These are phyloP conservation scores for Abelmoschus esculentus DNA, from an alignment of 345 rosid species.

Conservation along the genomic window DNA sequence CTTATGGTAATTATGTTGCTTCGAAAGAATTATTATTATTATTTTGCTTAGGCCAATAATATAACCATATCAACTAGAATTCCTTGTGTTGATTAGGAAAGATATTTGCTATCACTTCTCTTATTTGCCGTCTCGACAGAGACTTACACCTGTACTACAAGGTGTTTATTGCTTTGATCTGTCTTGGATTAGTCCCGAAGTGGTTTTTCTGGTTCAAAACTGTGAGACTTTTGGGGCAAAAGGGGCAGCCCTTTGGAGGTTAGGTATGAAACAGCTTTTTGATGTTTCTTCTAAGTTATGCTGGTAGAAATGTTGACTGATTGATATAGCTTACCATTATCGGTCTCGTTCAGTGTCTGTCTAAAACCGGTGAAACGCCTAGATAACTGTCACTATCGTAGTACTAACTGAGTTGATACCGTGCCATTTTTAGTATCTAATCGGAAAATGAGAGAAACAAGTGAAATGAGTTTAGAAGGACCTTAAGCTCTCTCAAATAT, in stretches of 20 bases:
- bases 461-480: too few species aligned
- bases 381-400: too few species aligned
- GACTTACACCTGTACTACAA: not conserved
- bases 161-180: not conserved
- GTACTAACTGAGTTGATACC: too few species aligned
- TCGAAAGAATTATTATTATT: not conserved
- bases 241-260: not conserved
- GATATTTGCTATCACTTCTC: not conserved
- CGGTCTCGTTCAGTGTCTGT: not conserved
- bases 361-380: too few species aligned
- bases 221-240: not conserved
- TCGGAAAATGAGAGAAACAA: too few species aligned
- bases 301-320: constrained; percentile 6
- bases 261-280: not conserved
- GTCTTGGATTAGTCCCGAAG: not conserved
- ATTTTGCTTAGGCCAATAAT: not conserved
- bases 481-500: too few species aligned
- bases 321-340: constrained; percentile 1
- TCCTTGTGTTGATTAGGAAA: not conserved
- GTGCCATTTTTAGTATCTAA: too few species aligned
- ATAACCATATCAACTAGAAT: not conserved
- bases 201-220: not conserved
- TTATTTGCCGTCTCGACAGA: not conserved
- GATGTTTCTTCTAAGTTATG: constrained; percentile 5
- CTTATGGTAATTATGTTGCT: not conserved